Conservation (phyloP, 768 basidiomycete species). For the Tubosaeta sp. region DNA sequence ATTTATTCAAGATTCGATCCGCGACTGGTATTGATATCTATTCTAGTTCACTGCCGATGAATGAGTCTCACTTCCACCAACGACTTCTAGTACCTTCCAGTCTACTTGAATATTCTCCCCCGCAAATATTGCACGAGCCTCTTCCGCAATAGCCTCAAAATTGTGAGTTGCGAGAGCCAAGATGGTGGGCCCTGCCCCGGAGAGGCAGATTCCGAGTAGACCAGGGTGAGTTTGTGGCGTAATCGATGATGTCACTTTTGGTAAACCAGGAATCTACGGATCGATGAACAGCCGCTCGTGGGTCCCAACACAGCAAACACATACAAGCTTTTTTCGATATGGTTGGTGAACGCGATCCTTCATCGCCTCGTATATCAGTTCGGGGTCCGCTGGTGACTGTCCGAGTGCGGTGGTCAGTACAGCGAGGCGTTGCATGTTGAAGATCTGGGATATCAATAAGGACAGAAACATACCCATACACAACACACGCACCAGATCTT, state of each 20-base stretch:
- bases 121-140: slow-evolving; percentile 71
- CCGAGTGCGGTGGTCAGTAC: slow-evolving; percentile 93
- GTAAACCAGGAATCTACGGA: slow-evolving; percentile 87
- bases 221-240: slow-evolving; percentile 90
- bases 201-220: slow-evolving; percentile 94
- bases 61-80: slow-evolving; percentile 36
- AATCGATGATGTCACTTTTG: slow-evolving; percentile 83
- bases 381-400: slow-evolving; percentile 87
- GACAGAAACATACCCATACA: background rate
- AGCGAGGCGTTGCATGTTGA: slow-evolving; percentile 94
- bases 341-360: slow-evolving; percentile 98
- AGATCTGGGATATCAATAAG: slow-evolving; percentile 57
- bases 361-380: slow-evolving; percentile 99
- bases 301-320: slow-evolving; percentile 24
- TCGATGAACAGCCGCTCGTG: background rate
- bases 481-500: slow-evolving; percentile 65
- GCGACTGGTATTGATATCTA: background rate
- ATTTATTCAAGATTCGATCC: too few relatives aligned
- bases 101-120: slow-evolving; percentile 75
- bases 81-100: slow-evolving; percentile 82
- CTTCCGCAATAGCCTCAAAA: slow-evolving; percentile 82
- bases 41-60: slow-evolving; percentile 10
- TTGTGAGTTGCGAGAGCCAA: slow-evolving; percentile 86
- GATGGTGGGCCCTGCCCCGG: slow-evolving; percentile 96
- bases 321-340: slow-evolving; percentile 80